Base-by-base conservation (phyloP, 2,329 filamentous ascomycete species). In the Fonsecaea multimorphosa region DNA sequence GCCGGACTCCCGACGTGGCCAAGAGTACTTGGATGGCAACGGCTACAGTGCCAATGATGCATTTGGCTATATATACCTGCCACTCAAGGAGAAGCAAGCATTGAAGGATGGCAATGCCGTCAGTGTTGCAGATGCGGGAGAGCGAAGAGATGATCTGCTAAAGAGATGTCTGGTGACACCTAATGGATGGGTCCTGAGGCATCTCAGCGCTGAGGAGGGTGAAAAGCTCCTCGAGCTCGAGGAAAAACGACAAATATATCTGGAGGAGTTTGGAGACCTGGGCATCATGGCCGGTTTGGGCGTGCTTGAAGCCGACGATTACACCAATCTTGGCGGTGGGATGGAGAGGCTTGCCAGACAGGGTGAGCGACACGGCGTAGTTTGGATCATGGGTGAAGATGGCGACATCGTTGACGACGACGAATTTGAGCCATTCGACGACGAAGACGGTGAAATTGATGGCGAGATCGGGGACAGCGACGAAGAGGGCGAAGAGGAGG, bases 141-240 rank as follows among this genome's bases (percentile, higher is more conserved):
- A 72, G 11, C 74, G 76, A 6, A 74, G 74, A 32, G 73, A 72
- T 34, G 70, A 74, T 46, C 71, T 81, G n/a, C 79, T 81, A 58
- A 73, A 76, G 31, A 76, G 78, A 38, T 79, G 78, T 59, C 71
- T 83, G 29, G 78, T 83, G 59, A 82, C 78, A 11, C 80, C 81
- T 12, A 75, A 76, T 27, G 81, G 81, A 2, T 78, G 76, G 60
- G 76, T 82, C 3, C 72, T 83, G 27, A 77, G 78, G 51, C 80
- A 82, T 68, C 70, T 83, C 12, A 78, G 77, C 3, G 68, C 73
- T 1, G 79, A 80, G n/a, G 81, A 83, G 70, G 80, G 81, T 65
- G 76, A 81, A 19, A 76, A 76, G 24, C 80, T 81, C 49, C 73
- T 83, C 1, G 75, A 76, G n/a, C 72, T 83, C 6, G 79, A 82